Conservation (phyloP, 2,329 filamentous ascomycete species). For the Aspergillus sp. region DNA sequence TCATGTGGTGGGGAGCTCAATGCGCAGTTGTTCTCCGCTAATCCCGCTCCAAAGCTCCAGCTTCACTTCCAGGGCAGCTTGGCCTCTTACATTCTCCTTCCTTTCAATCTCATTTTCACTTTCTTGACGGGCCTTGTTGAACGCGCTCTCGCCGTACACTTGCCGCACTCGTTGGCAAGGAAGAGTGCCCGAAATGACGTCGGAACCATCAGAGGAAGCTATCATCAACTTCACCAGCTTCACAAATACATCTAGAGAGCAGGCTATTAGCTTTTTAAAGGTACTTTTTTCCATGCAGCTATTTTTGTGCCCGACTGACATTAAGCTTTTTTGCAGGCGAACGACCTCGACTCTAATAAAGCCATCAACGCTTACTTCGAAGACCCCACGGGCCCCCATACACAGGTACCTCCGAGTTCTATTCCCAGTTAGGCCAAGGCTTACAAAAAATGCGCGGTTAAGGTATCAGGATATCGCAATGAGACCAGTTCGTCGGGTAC, state of each 20-base stretch:
- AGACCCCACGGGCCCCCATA: constrained; percentile 38
- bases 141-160: background rate
- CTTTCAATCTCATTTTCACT: background rate
- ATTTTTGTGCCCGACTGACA: constrained; percentile 12
- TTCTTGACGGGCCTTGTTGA: background rate
- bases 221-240: constrained; percentile 43
- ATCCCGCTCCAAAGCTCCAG: background rate
- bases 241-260: constrained; percentile 40
- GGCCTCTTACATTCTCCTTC: background rate
- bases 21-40: background rate
- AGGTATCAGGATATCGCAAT: constrained; percentile 24
- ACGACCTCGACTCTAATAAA: constrained; percentile 45
- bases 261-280: constrained; percentile 44
- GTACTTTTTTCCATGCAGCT: constrained; percentile 20
- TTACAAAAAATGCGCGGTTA: constrained; percentile 11
- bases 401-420: constrained; percentile 26
- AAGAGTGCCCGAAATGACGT: constrained; percentile 28
- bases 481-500: constrained; percentile 29
- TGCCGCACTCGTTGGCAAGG: background rate
- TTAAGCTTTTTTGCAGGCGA: constrained; percentile 33
- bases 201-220: constrained; percentile 42
- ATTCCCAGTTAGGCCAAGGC: constrained; percentile 4
- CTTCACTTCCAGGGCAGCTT: background rate
- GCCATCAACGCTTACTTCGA: constrained; percentile 51
- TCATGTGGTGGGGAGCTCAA: constrained; percentile 23